These are phyloP conservation scores for Mycena capillaripes DNA, from an alignment of 768 basidiomycete genomes.

Conservation along the genomic window DNA sequence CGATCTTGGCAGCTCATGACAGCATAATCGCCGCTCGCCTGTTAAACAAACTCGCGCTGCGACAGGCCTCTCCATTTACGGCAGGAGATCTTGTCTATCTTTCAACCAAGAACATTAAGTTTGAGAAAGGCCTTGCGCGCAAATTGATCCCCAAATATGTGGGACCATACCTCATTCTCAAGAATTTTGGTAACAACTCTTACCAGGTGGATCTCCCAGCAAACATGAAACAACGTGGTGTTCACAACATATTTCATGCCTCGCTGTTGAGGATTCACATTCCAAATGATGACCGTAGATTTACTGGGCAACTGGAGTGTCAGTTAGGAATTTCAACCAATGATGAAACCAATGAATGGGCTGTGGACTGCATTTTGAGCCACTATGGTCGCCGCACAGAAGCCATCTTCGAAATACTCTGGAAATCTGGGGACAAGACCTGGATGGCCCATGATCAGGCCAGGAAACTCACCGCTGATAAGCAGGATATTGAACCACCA, in stretches of 20 bases:
- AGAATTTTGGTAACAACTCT: conserved; percentile 30
- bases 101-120: conserved; percentile 44
- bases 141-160: conserved; percentile 49
- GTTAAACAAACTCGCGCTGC: conserved; percentile 39
- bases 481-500: no score
- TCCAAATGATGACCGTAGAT: conserved; percentile 48
- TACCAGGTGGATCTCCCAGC: conserved; percentile 36
- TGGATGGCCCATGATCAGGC: conserved; percentile 49
- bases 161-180: conserved; percentile 44
- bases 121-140: conserved; percentile 43
- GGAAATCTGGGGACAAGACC: conserved; percentile 47
- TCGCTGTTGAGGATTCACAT: conserved; percentile 46
- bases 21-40: conserved; percentile 42
- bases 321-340: background rate
- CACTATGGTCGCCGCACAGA: conserved; percentile 38
- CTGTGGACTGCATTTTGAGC: conserved; percentile 39
- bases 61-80: conserved; percentile 4
- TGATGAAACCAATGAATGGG: conserved; percentile 34
- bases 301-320: background rate
- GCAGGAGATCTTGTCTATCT: conserved; percentile 35
- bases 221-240: conserved; percentile 38
- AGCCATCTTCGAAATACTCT: conserved; percentile 43
- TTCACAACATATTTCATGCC: conserved; percentile 38
- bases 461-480: no score
- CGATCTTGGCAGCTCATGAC: conserved; percentile 44